Percentiles rank a stretch among this genome's conserved stretches.
Evolutionary conservation across 306 rosid species (phyloP).

Genomic region (Bauhinia variegata): DNA sequence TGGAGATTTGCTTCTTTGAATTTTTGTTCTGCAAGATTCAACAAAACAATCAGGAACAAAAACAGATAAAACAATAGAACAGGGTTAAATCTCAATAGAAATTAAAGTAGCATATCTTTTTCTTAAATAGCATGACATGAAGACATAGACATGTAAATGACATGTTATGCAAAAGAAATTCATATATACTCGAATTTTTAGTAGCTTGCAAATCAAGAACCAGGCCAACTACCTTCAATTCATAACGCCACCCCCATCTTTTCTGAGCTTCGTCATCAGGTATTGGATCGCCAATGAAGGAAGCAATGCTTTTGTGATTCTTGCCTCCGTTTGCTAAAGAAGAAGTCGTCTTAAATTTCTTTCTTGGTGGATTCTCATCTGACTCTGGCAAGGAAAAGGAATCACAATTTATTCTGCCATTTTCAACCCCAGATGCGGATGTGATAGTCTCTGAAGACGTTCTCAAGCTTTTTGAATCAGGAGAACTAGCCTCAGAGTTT

Average conservation of each 20-base stretch:
- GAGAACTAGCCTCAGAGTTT: slow-evolving; percentile 33
- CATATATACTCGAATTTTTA: neutral
- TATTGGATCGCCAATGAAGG: slow-evolving; percentile 80
- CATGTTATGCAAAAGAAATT: slow-evolving; percentile 14
- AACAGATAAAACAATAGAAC: slow-evolving; percentile 11
- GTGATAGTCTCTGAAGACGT: slow-evolving; percentile 37
- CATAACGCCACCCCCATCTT: slow-evolving; percentile 95
- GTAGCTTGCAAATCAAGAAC: slow-evolving; percentile 19
- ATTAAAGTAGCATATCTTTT: slow-evolving; percentile 1
- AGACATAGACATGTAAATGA: slow-evolving; percentile 6
- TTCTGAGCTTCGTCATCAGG: slow-evolving; percentile 77
- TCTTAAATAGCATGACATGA: neutral
- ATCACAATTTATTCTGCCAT: slow-evolving; percentile 39
- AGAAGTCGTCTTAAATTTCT: slow-evolving; percentile 40
- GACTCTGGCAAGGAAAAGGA: slow-evolving; percentile 40
- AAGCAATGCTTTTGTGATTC: slow-evolving; percentile 29
- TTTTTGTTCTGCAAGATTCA: slow-evolving; percentile 64
- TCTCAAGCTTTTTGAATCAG: slow-evolving; percentile 29
- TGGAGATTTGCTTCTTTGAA: slow-evolving; percentile 39
- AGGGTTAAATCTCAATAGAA: slow-evolving; percentile 14
- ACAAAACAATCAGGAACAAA: slow-evolving; percentile 30
- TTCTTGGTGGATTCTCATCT: slow-evolving; percentile 41
- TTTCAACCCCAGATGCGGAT: slow-evolving; percentile 42
- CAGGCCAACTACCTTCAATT: slow-evolving; percentile 66
- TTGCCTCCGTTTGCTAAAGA: slow-evolving; percentile 31